Base-by-base conservation (phyloP, 768 basidiomycete genomes). In the Pisolithus tinctorius region DNA sequence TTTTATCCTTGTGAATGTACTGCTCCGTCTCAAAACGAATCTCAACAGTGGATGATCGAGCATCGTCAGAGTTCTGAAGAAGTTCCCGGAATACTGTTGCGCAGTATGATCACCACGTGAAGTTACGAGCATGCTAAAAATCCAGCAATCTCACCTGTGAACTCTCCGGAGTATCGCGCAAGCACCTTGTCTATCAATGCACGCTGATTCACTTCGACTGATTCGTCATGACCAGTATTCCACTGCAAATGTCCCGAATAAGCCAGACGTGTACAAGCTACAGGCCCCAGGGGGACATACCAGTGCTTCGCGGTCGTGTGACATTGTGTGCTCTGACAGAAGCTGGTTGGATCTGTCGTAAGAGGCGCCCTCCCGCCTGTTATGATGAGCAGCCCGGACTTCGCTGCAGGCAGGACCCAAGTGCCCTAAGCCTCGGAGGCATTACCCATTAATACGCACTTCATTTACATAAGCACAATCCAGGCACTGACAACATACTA, bases 101-200 rank as follows among this genome's bases (percentile, higher is more conserved):
- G 4, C 14, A 43, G 42, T 54, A 47, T 45, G 43, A 11, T 29
- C 7, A n/a, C 7, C 45, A 37, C 10, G 31, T 34, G 34, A 34
- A 14, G 11, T 34, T 14, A 14, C 34, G 45, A 37, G n/a, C 34
- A 30, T 48, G 40, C 25, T 38, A 30, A 6, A 20, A 25, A 6
- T 30, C 13, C 16, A 39, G 23, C 20, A 16, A 26, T 7, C 71
- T 51, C 47, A 82, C 78, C 81, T 5, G 93, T 95, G 59, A 93
- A 90, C 72, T 96, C 93, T 48, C 92, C 94, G 13, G 88, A 90
- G 70, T 99, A 99, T 26, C 95, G 77, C 9, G 95, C 93, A 20
- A 99, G 81, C 23, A 98, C 91, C 70, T 93, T 97, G 75, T 96
- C 94, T 48, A 97, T 95, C 51, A 96, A 74, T n/a, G 93, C 93